These are phyloP conservation scores for Neonectria faginata DNA, from an alignment of 2,329 filamentous ascomycete genomes.

Conservation along the genomic window DNA sequence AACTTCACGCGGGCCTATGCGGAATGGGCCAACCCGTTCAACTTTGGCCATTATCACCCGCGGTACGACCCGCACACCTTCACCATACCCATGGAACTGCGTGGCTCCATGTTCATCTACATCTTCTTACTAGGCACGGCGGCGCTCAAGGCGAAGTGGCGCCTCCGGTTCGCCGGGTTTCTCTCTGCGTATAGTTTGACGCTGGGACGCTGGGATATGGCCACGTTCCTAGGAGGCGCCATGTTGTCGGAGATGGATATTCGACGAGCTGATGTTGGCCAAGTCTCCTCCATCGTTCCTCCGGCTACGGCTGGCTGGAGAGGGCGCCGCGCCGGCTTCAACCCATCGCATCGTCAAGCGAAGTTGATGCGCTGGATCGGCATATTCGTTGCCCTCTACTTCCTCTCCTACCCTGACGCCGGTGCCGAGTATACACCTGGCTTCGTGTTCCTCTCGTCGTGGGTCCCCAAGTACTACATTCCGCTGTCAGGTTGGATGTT, in stretches of 20 bases:
- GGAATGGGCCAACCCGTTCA: constrained; percentile 57
- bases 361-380: constrained; percentile 44
- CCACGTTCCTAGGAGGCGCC: constrained; percentile 53
- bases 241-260: constrained; percentile 54
- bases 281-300: constrained; percentile 26
- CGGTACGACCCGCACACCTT: constrained; percentile 57
- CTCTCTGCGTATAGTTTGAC: constrained; percentile 51
- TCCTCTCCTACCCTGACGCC: constrained; percentile 55
- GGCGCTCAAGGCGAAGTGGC: constrained; percentile 51
- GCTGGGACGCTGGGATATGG: constrained; percentile 56
- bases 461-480: constrained; percentile 52
- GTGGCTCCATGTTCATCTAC: constrained; percentile 56
- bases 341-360: constrained; percentile 28
- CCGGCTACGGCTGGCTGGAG: constrained; percentile 27
- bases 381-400: constrained; percentile 50
- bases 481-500: constrained; percentile 55
- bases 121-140: constrained; percentile 55
- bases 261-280: constrained; percentile 33
- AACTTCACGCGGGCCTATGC: constrained; percentile 54
- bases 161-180: constrained; percentile 45
- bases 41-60: constrained; percentile 53
- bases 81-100: constrained; percentile 57
- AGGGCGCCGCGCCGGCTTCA: constrained; percentile 19
- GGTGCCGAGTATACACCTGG: constrained; percentile 54
- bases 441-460: constrained; percentile 49